These are phyloP conservation scores for Gigaspora rosea DNA, from an alignment of 192 early-diverging fungal species.

Conservation along the genomic window DNA sequence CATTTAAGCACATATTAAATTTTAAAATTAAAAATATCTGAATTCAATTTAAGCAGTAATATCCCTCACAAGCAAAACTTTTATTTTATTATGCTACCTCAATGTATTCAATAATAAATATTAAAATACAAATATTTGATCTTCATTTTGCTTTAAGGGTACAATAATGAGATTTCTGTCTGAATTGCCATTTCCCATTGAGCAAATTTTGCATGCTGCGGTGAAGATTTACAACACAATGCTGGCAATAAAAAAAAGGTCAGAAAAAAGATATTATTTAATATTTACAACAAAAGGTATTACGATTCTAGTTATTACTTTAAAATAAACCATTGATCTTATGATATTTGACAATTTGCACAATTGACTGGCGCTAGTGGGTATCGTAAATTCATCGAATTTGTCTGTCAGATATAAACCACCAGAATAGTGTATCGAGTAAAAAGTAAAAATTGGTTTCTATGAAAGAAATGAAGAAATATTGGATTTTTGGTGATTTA, in stretches of 20 bases:
- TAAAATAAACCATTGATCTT: background rate
- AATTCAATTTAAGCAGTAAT: too few relatives aligned
- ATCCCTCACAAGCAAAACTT: too few relatives aligned
- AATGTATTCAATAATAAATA: too few relatives aligned
- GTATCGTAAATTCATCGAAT: conserved; percentile 2
- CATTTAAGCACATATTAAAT: too few relatives aligned
- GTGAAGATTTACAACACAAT: background rate
- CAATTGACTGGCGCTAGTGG: background rate
- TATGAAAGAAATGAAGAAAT: too few relatives aligned
- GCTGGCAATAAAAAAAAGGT: background rate
- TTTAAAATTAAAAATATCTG: too few relatives aligned
- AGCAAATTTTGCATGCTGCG: background rate
- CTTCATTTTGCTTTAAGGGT: background rate
- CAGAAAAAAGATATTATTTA: background rate
- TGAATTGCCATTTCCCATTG: background rate
- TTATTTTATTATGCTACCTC: too few relatives aligned
- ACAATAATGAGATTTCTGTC: background rate
- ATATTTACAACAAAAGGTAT: background rate
- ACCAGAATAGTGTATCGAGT: background rate
- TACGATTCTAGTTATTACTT: background rate
- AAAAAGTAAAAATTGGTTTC: too few relatives aligned
- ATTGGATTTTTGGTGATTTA: too few relatives aligned
- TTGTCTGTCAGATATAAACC: background rate
- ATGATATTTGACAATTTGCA: background rate
- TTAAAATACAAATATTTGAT: background rate